Percentiles rank a stretch among this genome's conserved stretches.
Evolutionary conservation across 768 basidiomycete genomes (phyloP).

Genomic region (Daedaleopsis nitida): DNA sequence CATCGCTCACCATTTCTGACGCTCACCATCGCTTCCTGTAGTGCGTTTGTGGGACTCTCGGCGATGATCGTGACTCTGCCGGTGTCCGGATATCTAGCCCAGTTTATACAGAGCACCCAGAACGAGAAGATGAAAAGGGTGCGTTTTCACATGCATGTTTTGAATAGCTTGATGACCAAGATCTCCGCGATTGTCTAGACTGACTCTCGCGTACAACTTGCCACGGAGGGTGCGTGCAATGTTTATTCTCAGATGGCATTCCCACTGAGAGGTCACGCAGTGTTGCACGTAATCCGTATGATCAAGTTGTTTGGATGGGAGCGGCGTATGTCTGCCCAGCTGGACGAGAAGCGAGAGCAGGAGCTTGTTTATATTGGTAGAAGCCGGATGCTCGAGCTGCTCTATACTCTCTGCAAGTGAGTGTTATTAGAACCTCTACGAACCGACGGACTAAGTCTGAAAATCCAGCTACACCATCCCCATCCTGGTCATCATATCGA

Average conservation of each 20-base stretch:
- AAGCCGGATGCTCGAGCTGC: slow-evolving; percentile 50
- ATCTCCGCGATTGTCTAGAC: slow-evolving; percentile 32
- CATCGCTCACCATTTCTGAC: background rate
- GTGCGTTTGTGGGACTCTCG: slow-evolving; percentile 44
- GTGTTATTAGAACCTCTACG: slow-evolving; percentile 10
- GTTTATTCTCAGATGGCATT: too few species aligned
- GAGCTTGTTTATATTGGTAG: slow-evolving; percentile 60
- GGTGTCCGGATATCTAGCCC: slow-evolving; percentile 42
- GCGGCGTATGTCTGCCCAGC: slow-evolving; percentile 46
- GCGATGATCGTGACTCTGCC: slow-evolving; percentile 41
- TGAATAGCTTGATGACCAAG: background rate
- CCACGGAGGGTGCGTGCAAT: slow-evolving; percentile 41
- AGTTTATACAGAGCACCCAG: slow-evolving; percentile 35
- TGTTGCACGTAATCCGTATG: slow-evolving; percentile 41
- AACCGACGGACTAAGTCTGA: background rate
- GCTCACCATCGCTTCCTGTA: background rate
- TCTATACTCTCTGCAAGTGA: slow-evolving; percentile 46
- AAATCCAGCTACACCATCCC: slow-evolving; percentile 56
- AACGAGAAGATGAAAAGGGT: slow-evolving; percentile 44
- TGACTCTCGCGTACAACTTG: slow-evolving; percentile 47
- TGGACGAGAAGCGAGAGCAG: slow-evolving; percentile 58
- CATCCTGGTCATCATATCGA: slow-evolving; percentile 61
- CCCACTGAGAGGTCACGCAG: slow-evolving; percentile 28
- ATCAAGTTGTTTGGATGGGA: slow-evolving; percentile 51
- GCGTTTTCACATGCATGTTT: background rate